A percentile compares a stretch with the other conserved stretches of the same genome.
phyloP scores from a whole-genome alignment of 2,329 filamentous ascomycete genomes.

The Drechslerella coelobrocha region DNA sequence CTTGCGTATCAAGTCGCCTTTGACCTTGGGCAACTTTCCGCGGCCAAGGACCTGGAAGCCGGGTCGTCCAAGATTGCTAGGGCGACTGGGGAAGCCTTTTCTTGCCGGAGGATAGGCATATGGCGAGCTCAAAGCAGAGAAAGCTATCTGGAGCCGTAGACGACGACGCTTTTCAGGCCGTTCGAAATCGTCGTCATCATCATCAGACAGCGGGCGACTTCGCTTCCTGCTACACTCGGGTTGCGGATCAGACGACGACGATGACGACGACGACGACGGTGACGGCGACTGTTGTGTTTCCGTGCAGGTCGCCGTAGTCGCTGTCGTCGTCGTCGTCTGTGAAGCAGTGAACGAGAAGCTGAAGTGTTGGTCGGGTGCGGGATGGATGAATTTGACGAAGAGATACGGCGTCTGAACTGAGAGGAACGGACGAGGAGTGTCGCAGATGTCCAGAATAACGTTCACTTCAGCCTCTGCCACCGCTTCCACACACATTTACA shows the following conservation, averaged over 20 bases:
- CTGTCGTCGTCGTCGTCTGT: not conserved
- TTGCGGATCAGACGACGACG: not conserved
- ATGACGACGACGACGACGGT: no score
- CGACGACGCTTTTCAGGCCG: slow-evolving; percentile 47
- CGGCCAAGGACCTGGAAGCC: slow-evolving; percentile 43
- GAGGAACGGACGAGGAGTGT: slow-evolving; percentile 34
- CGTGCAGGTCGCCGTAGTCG: no score
- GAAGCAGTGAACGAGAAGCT: slow-evolving; percentile 22
- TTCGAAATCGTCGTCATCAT: slow-evolving; percentile 37
- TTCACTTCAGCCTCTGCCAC: slow-evolving; percentile 48
- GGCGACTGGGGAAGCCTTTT: slow-evolving; percentile 42
- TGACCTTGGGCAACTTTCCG: slow-evolving; percentile 45
- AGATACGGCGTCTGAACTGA: slow-evolving; percentile 49
- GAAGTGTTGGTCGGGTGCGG: slow-evolving; percentile 48
- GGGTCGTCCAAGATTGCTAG: slow-evolving; percentile 22
- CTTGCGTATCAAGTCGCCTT: slow-evolving; percentile 66
- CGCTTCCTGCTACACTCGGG: slow-evolving; percentile 30
- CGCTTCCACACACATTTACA: slow-evolving; percentile 51
- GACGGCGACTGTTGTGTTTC: no score
- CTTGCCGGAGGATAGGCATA: slow-evolving; percentile 46
- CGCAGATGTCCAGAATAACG: slow-evolving; percentile 50
- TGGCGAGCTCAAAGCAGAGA: slow-evolving; percentile 39
- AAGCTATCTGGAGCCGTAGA: slow-evolving; percentile 44
- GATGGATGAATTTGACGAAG: slow-evolving; percentile 50
- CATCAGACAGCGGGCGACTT: slow-evolving; percentile 36